Conservation (phyloP, 1,284 basidiomycete species). For the Pyrrhoderma noxium region DNA sequence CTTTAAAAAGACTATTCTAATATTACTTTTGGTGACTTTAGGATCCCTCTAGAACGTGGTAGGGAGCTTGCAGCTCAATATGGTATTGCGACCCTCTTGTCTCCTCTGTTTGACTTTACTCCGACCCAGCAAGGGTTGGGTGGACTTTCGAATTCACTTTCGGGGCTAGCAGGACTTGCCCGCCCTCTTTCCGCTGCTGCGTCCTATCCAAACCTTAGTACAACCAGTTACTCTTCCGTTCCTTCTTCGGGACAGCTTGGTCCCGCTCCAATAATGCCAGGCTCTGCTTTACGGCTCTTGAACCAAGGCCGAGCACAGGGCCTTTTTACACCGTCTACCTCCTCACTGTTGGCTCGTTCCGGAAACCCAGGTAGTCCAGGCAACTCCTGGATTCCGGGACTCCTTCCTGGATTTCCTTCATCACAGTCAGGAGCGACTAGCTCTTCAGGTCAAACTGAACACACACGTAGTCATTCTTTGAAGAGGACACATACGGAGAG, state of each 20-base stretch:
- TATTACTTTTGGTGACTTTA: slow-evolving; percentile 25
- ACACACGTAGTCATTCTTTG: slow-evolving; percentile 4
- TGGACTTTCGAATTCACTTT: slow-evolving; percentile 43
- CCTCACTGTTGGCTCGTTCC: slow-evolving; percentile 29
- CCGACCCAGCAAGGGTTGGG: slow-evolving; percentile 64
- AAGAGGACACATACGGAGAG: slow-evolving; percentile 18
- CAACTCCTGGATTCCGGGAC: slow-evolving; percentile 11
- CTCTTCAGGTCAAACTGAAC: background rate
- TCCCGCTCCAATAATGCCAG: slow-evolving; percentile 73
- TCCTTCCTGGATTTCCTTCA: slow-evolving; percentile 20
- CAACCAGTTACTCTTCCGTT: slow-evolving; percentile 35
- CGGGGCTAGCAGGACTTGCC: slow-evolving; percentile 34
- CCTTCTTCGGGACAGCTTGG: slow-evolving; percentile 46
- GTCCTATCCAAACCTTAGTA: slow-evolving; percentile 32
- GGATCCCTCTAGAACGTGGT: slow-evolving; percentile 90
- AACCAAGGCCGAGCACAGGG: slow-evolving; percentile 82
- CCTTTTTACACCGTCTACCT: slow-evolving; percentile 74
- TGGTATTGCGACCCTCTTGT: slow-evolving; percentile 77
- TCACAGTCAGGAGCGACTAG: slow-evolving; percentile 4
- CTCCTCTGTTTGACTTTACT: slow-evolving; percentile 87
- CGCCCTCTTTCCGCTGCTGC: slow-evolving; percentile 48
- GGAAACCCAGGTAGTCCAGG: slow-evolving; percentile 17
- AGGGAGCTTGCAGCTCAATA: slow-evolving; percentile 87
- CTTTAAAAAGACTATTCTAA: background rate
- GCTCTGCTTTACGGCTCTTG: slow-evolving; percentile 69